phyloP scores from a whole-genome alignment of 192 early-diverging fungal species.

The Lobosporangium transversale region DNA sequence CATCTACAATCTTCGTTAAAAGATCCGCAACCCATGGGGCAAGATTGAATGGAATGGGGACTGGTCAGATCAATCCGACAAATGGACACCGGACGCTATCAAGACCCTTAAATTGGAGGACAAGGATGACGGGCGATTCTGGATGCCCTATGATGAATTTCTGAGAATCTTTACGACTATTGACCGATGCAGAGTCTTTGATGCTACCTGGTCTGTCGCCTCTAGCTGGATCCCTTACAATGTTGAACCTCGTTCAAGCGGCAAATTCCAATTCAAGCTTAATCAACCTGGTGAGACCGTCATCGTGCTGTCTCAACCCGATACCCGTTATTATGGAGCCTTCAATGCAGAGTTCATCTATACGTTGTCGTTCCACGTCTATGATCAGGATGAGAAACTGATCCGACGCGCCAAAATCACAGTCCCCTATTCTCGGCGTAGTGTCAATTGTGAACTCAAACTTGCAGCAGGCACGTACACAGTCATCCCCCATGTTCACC shows the following conservation, averaged over 20 bases:
- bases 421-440: constrained; percentile 38
- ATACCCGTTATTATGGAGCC: constrained; percentile 47
- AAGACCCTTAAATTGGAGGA: constrained; percentile 30
- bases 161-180: constrained; percentile 42
- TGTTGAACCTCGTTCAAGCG: constrained; percentile 42
- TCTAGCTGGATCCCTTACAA: constrained; percentile 55
- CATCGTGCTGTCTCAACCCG: constrained; percentile 48
- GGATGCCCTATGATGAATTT: constrained; percentile 54
- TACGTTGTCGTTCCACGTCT: constrained; percentile 44
- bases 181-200: constrained; percentile 47
- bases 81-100: constrained; percentile 51
- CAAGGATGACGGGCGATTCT: constrained; percentile 51
- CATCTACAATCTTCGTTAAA: neutral
- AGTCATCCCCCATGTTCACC: constrained; percentile 39
- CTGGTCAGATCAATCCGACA: constrained; percentile 52
- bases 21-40: constrained; percentile 66
- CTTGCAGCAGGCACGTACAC: constrained; percentile 44
- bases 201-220: constrained; percentile 41
- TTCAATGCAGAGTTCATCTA: constrained; percentile 35
- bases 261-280: constrained; percentile 37
- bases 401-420: constrained; percentile 44
- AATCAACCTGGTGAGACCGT: constrained; percentile 19
- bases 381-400: constrained; percentile 18
- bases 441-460: constrained; percentile 42
- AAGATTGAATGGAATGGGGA: constrained; percentile 62